Evolutionary conservation across 129 eudicot species (phyloP).

Genomic region (Sambucus nigra): DNA sequence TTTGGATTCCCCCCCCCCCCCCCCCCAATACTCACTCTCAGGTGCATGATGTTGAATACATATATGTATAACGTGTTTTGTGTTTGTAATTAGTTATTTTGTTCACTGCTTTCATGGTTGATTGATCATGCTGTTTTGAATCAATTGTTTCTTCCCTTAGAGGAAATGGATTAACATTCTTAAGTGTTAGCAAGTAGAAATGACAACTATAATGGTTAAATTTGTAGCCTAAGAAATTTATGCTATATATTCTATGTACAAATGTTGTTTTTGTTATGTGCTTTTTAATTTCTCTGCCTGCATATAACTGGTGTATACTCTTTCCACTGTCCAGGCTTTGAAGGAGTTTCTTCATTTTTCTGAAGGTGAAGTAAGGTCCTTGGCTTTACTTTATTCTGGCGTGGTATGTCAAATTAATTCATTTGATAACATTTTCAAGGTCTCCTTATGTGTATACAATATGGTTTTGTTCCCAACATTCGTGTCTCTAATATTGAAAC

Average conservation of each 20-base stretch:
- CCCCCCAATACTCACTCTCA: too few species aligned
- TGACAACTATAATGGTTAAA: background rate
- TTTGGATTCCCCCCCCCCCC: too few species aligned
- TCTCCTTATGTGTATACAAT: background rate
- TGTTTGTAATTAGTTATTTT: too few species aligned
- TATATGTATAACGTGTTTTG: too few species aligned
- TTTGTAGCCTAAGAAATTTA: background rate
- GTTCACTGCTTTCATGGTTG: too few species aligned
- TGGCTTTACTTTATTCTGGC: constrained; percentile 65
- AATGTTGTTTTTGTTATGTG: background rate
- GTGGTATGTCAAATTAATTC: constrained; percentile 48
- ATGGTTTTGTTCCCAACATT: background rate
- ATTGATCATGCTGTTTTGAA: too few species aligned
- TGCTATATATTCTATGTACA: background rate
- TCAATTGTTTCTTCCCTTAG: too few species aligned
- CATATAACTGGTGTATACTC: background rate
- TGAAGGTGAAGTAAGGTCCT: constrained; percentile 80
- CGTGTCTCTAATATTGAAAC: constrained; percentile 1
- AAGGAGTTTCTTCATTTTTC: constrained; percentile 75
- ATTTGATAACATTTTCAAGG: background rate
- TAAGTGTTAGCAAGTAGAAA: too few species aligned
- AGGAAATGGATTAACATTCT: too few species aligned
- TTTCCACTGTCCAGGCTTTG: constrained; percentile 43
- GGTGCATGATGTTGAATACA: too few species aligned
- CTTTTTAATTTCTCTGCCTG: background rate